Evolutionary conservation across 106 monocot genomes (phyloP).

Genomic region (Allium sativum): DNA sequence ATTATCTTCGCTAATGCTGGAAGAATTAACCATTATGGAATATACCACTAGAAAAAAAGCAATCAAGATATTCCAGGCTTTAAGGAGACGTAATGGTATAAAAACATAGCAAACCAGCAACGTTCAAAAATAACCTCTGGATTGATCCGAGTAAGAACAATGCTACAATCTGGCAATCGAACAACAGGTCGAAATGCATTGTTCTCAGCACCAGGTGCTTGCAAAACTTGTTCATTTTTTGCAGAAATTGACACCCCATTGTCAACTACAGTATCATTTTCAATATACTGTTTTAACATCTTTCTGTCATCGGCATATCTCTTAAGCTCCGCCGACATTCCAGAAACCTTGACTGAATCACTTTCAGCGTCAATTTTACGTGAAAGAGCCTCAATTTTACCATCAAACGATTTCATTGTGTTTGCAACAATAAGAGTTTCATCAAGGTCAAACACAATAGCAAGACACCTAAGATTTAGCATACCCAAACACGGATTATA

Average conservation of each 20-base stretch:
- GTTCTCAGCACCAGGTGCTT: constrained; percentile 5
- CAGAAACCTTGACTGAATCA: constrained; percentile 61
- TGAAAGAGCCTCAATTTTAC: constrained; percentile 63
- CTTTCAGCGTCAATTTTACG: constrained; percentile 59
- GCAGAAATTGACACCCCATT: constrained; percentile 38
- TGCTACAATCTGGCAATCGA: constrained; percentile 59
- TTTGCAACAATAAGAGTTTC: constrained; percentile 94
- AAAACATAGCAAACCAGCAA: neutral
- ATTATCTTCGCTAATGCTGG: no score
- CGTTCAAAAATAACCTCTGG: constrained; percentile 48
- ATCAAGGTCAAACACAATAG: constrained; percentile 91
- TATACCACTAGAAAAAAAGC: no score
- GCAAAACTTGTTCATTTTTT: constrained; percentile 62
- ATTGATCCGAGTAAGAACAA: constrained; percentile 81
- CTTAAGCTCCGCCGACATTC: constrained; percentile 88
- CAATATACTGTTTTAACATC: constrained; percentile 67
- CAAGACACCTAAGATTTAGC: constrained; percentile 83
- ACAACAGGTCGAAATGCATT: constrained; percentile 60
- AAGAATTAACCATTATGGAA: no score
- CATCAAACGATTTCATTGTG: constrained; percentile 94
- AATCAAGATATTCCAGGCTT: neutral
- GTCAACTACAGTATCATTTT: constrained; percentile 44
- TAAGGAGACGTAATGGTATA: neutral
- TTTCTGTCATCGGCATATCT: constrained; percentile 72
- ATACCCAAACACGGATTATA: constrained; percentile 60